Evolutionary conservation across 2,329 filamentous ascomycete species (phyloP), one percentile per base, ranked within the genome.

Genomic region (Sporothrix inflata): DNA sequence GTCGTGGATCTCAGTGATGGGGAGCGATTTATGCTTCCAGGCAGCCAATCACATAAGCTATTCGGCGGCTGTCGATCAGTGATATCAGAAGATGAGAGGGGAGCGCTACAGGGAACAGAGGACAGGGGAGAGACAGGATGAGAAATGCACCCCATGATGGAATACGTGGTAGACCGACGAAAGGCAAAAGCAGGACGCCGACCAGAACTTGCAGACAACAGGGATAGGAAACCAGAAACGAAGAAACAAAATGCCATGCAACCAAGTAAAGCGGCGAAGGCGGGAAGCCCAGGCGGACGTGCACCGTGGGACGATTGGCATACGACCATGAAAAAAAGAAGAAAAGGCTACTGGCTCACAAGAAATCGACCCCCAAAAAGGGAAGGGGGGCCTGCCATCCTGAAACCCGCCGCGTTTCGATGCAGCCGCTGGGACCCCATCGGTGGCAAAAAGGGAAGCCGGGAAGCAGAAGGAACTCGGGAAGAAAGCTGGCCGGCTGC

Each of bases 361-460:
- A 63, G 60, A 27, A 27, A 14, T 9, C 42, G n/a, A 61, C 30
- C n/a, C 60, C 30, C 21, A 49, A 30, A 19, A 55, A 57, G n/a
- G 21, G 6, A 57, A 57, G 21, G n/a, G n/a, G 38, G 24, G 27
- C 42, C 24, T 45, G 67, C 60, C 47, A 68, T 57, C 38, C 61
- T 71, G 72, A 73, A 73, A 73, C 72, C 65, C 38, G 34, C 55
- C 69, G 69, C 57, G 72, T 73, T 73, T 73, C 72, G 69, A 66
- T 60, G 57, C 47, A 60, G 47, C 47, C 69, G 55, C 69, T 53
- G 69, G 69, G 42, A 70, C 55, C 40, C 42, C n/a, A 70, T 40
- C 42, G 63, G 63, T 51, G 42, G 63, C 45, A 67, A 51, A 67
- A 49, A 34, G 19, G 16, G 42, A 49, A 51, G 42, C 42, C 14